Evolutionary conservation across 192 early-diverging fungal species (phyloP), one percentile per base, ranked within the genome.

Genomic region (Coemansia sp.): DNA sequence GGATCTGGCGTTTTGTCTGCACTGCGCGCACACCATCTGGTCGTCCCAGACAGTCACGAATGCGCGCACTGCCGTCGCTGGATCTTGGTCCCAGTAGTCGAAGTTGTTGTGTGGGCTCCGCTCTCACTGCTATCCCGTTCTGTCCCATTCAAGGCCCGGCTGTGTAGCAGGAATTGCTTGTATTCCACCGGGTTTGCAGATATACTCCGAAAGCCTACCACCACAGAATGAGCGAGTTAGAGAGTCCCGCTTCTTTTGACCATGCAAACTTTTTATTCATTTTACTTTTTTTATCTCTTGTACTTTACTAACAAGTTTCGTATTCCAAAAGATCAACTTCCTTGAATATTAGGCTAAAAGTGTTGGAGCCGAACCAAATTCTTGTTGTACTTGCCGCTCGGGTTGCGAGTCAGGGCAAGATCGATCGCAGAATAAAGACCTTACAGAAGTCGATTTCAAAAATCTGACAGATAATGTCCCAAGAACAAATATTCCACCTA

Each of bases 141-240:
- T 5, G 69, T 62, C 48, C 75, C 75, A 7, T 65, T 78, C 29
- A 57, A 48, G 29, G 61, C 63, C 28, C 75, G 65, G 13, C 55
- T 78, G 50, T 78, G 75, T 50, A 38, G 58, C 62, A 65, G 75
- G 47, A 61, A 52, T 55, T 78, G 75, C 55, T 52, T 78, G 53
- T 52, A 47, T 29, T 55, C 61, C 2, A 41, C 38, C 15, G 54
- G 17, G 13, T 25, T 65, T 17, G 59, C 59, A n/a, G 45, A 19
- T 1, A 65, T 65, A 30, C 38, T 72, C 17, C 31, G n/a, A n/a
- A 37, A 37, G 17, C 56, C 64, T 28, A 23, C 50, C 17, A n/a
- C n/a, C n/a, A n/a, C n/a, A n/a, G n/a, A n/a, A n/a, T n/a, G n/a
- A n/a, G n/a, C n/a, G n/a, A n/a, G n/a, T n/a, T n/a, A n/a, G n/a